Evolutionary conservation across 345 rosid genomes (phyloP).

Genomic region (Angophora floribunda): DNA sequence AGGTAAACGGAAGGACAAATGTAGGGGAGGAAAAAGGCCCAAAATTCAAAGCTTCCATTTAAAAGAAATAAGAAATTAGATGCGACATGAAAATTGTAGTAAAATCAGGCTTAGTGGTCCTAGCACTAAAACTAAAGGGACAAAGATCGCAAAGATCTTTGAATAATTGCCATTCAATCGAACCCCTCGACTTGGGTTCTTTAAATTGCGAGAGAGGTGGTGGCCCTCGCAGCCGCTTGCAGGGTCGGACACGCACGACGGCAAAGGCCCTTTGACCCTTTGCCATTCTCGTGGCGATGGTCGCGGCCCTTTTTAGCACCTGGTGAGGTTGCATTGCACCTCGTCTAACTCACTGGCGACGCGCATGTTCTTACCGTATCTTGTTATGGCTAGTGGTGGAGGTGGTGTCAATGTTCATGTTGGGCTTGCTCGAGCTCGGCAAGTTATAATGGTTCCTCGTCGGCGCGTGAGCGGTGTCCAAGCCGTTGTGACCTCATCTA

Average conservation of each 20-base stretch:
- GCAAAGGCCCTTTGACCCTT: not conserved
- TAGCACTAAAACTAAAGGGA: not conserved
- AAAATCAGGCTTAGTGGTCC: not conserved
- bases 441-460: not conserved
- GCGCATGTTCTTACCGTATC: accelerated
- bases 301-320: not conserved
- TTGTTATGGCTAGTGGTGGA: not conserved
- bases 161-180: not conserved
- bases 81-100: not conserved
- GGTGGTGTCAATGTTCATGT: not conserved
- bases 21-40: not conserved
- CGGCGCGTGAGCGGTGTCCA: not conserved
- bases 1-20: not conserved
- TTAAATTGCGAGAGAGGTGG: not conserved
- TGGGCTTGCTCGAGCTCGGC: not conserved
- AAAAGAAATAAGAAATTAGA: not conserved
- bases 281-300: not conserved
- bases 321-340: not conserved
- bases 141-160: accelerated
- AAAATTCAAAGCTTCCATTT: not conserved
- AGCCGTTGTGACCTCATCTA: no score
- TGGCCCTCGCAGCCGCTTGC: not conserved
- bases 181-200: not conserved
- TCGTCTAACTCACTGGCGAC: not conserved
- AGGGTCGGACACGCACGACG: not conserved